Percentiles rank a stretch among this genome's conserved stretches.
These are phyloP conservation scores for Avena eriantha DNA, from an alignment of 176 grass and related monocot species.

Conservation along the genomic window DNA sequence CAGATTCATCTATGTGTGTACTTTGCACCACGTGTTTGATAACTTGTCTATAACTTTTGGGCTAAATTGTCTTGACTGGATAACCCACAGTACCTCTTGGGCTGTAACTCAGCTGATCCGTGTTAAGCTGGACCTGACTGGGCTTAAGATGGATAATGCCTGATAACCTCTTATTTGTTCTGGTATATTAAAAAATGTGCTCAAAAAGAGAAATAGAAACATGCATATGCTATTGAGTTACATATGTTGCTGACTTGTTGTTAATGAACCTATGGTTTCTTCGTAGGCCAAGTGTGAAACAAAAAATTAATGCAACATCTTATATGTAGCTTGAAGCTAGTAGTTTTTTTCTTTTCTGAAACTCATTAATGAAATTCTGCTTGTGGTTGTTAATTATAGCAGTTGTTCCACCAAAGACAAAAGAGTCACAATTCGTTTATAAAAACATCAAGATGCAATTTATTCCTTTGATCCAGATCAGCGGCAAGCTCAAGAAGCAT, in stretches of 20 bases:
- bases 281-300: not conserved
- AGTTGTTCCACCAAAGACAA: not conserved
- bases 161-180: not conserved
- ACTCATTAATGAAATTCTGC: not conserved
- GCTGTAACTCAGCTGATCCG: not conserved
- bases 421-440: not conserved
- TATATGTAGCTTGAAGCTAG: not conserved
- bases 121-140: not conserved
- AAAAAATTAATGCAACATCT: not conserved
- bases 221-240: not conserved
- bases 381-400: not conserved
- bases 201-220: not conserved
- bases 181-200: not conserved
- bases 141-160: slow-evolving; percentile 13
- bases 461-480: not conserved
- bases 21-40: not conserved
- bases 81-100: not conserved
- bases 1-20: not conserved
- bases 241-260: not conserved
- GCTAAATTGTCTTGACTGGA: no score
- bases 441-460: not conserved
- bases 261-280: no score
- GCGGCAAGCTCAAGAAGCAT: not conserved
- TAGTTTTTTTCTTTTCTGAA: not conserved
- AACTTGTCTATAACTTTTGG: no score